phyloP scores from a whole-genome alignment of 2,329 filamentous ascomycete species.

The Aspergillus costaricaensis region DNA sequence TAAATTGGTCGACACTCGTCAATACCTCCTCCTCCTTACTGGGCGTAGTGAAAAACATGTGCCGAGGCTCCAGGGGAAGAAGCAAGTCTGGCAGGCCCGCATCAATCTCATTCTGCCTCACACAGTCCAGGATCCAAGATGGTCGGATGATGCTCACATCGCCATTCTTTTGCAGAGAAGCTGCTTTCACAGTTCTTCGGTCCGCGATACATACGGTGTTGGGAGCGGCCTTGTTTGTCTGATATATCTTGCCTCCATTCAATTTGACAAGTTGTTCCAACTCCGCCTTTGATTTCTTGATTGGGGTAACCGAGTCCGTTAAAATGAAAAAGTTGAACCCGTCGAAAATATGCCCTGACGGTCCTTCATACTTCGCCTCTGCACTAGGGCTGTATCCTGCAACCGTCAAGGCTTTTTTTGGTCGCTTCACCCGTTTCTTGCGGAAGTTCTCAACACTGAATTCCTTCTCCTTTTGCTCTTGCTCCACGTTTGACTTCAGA shows the following conservation, averaged over 20 bases:
- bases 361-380: slow-evolving; percentile 57
- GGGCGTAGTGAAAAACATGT: slow-evolving; percentile 71
- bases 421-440: slow-evolving; percentile 64
- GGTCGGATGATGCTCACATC: slow-evolving; percentile 73
- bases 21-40: slow-evolving; percentile 57
- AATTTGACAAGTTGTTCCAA: slow-evolving; percentile 80
- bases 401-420: slow-evolving; percentile 70
- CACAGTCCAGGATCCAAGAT: slow-evolving; percentile 80
- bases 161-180: slow-evolving; percentile 74
- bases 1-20: slow-evolving; percentile 70
- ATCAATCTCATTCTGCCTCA: slow-evolving; percentile 61
- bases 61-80: slow-evolving; percentile 66
- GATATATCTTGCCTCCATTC: slow-evolving; percentile 77
- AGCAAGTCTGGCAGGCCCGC: slow-evolving; percentile 56
- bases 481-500: slow-evolving; percentile 68
- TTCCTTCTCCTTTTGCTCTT: slow-evolving; percentile 70
- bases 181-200: slow-evolving; percentile 76
- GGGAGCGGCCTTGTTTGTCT: slow-evolving; percentile 65
- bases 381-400: slow-evolving; percentile 65
- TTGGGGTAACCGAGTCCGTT: slow-evolving; percentile 69
- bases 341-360: slow-evolving; percentile 67
- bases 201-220: slow-evolving; percentile 76
- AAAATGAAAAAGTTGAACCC: slow-evolving; percentile 79
- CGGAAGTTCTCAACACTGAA: slow-evolving; percentile 69
- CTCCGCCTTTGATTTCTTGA: slow-evolving; percentile 74